Evolutionary conservation across 176 grass and related monocot genomes (phyloP).

Genomic region (Eremochloa ophiuroides): DNA sequence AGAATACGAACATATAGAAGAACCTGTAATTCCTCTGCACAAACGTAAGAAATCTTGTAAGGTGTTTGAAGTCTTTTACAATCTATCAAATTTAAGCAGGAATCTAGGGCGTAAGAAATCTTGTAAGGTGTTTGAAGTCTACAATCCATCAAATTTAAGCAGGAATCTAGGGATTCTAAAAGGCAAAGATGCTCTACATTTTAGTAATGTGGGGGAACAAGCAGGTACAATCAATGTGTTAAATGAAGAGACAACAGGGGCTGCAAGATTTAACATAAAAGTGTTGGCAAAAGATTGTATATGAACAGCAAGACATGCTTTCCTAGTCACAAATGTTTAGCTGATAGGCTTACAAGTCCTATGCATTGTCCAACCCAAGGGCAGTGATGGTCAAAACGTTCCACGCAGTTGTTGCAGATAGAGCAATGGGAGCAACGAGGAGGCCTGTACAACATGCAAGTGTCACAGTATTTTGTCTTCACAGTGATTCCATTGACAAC

Average conservation of each 20-base stretch:
- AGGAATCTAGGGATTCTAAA: neutral
- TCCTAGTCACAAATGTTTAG: neutral
- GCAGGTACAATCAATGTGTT: neutral
- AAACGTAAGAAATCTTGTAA: conserved; percentile 30
- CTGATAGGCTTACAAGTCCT: conserved; percentile 74
- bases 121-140: conserved; percentile 15
- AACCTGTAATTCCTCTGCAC: conserved; percentile 93
- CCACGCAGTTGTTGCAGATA: conserved; percentile 95
- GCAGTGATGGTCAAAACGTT: conserved; percentile 94
- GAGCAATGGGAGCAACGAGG: conserved; percentile 96
- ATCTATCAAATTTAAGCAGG: conserved; percentile 11
- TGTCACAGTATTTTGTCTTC: conserved; percentile 95
- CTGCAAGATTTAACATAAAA: neutral
- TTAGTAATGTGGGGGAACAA: neutral
- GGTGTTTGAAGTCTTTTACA: neutral
- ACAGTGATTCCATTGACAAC: conserved; percentile 79
- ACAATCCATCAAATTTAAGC: conserved; percentile 10
- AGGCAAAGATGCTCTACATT: neutral
- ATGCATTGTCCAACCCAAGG: conserved; percentile 98
- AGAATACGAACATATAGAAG: conserved; percentile 99
- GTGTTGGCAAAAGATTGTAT: neutral
- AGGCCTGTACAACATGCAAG: conserved; percentile 93
- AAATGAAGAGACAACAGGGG: neutral
- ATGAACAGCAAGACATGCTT: neutral
- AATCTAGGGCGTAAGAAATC: neutral